Conservation (phyloP, 805 yeast species). For the Alloascoidea africana region DNA sequence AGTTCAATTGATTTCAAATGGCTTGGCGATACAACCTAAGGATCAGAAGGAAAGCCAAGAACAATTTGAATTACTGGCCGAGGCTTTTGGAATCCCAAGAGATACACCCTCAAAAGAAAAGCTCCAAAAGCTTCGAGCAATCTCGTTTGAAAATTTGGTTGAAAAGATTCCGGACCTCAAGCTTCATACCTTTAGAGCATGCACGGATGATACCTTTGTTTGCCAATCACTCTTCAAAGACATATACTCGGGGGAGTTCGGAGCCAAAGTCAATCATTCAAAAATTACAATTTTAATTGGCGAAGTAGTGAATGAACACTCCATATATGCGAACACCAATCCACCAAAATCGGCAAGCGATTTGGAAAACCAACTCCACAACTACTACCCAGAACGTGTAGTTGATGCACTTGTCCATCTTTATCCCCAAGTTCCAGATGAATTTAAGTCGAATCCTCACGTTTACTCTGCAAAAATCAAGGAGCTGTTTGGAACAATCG, state of each 20-base stretch:
- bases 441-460: constrained; percentile 9
- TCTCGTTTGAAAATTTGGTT: constrained; percentile 10
- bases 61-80: constrained; percentile 22
- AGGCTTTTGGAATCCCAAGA: constrained; percentile 12
- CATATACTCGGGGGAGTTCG: constrained; percentile 16
- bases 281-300: constrained; percentile 16
- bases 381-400: constrained; percentile 20
- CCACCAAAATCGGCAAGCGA: constrained; percentile 17
- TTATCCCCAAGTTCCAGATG: constrained; percentile 9
- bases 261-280: constrained; percentile 11
- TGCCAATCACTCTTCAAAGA: constrained; percentile 17
- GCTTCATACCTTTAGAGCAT: constrained; percentile 23
- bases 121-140: constrained; percentile 11
- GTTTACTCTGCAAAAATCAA: constrained; percentile 11
- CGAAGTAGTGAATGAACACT: constrained; percentile 21
- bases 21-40: constrained; percentile 24
- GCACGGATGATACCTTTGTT: constrained; percentile 24
- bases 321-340: constrained; percentile 16
- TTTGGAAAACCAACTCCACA: constrained; percentile 17
- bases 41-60: constrained; percentile 18
- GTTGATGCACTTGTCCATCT: constrained; percentile 14
- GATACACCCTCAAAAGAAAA: constrained; percentile 11
- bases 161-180: constrained; percentile 15
- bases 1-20: constrained; percentile 21
- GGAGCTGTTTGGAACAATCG: constrained; percentile 19